These are phyloP conservation scores for Argentina anserina DNA, from an alignment of 306 rosid genomes.

Conservation along the genomic window DNA sequence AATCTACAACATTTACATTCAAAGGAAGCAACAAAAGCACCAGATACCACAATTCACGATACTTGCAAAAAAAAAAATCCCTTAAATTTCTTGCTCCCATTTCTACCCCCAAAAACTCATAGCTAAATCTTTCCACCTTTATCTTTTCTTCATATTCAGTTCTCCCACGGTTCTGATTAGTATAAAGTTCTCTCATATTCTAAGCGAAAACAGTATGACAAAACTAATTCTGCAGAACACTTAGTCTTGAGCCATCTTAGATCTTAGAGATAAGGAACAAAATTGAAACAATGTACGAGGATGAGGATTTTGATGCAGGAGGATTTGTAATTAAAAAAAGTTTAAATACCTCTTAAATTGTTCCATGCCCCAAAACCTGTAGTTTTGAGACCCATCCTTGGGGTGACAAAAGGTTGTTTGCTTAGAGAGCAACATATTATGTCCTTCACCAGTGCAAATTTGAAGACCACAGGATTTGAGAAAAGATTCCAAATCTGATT, in stretches of 20 bases:
- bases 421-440: conserved; percentile 58
- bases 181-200: neutral
- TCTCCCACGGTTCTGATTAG: neutral
- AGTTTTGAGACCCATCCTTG: conserved; percentile 46
- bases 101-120: neutral
- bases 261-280: neutral
- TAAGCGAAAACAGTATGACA: neutral
- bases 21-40: neutral
- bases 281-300: neutral
- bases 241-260: neutral
- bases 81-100: neutral
- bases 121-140: neutral
- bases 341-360: conserved; percentile 34
- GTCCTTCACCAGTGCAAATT: conserved; percentile 59
- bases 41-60: neutral
- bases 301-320: neutral
- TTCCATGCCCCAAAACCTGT: conserved; percentile 51
- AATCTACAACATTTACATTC: neutral
- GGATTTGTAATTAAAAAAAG: neutral
- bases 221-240: neutral
- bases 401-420: conserved; percentile 66
- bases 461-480: conserved; percentile 69
- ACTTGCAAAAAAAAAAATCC: neutral
- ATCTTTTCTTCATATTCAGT: neutral
- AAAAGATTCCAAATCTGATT: conserved; percentile 61